phyloP scores from a whole-genome alignment of 257 asterid genomes.

The Haberlea rhodopensis region DNA sequence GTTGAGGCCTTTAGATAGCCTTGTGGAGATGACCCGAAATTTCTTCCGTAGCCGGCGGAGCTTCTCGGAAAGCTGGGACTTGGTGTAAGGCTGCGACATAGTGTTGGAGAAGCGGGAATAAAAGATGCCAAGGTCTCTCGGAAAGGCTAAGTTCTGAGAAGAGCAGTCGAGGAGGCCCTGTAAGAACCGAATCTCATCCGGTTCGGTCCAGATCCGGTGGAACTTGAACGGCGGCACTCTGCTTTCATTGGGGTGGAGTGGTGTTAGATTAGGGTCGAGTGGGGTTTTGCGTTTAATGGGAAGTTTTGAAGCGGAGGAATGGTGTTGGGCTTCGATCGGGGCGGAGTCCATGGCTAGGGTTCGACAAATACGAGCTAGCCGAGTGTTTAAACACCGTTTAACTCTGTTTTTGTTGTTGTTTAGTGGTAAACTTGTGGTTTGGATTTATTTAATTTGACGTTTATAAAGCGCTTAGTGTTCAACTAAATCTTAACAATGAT shows the following conservation, averaged over 20 bases:
- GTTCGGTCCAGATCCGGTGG: constrained; percentile 87
- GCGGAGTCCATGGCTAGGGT: constrained; percentile 62
- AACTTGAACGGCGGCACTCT: constrained; percentile 64
- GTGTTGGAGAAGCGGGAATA: constrained; percentile 63
- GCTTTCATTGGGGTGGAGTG: constrained; percentile 23
- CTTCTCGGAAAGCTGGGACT: constrained; percentile 81
- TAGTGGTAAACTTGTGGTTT: too few species aligned
- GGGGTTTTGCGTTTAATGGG: constrained; percentile 82
- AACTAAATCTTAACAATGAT: too few species aligned
- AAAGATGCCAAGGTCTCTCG: constrained; percentile 65
- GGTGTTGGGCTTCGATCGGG: constrained; percentile 31
- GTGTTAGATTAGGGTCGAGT: constrained; percentile 32
- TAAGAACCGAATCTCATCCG: constrained; percentile 82
- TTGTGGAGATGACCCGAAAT: constrained; percentile 57
- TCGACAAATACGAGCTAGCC: not conserved
- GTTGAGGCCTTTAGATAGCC: constrained; percentile 54
- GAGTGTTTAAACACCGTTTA: too few species aligned
- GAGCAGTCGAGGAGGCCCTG: constrained; percentile 59
- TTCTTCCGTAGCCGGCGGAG: constrained; percentile 76
- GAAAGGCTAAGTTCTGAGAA: constrained; percentile 49
- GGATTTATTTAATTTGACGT: too few species aligned
- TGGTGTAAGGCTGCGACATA: constrained; percentile 82
- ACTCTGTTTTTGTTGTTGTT: too few species aligned
- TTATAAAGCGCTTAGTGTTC: too few species aligned
- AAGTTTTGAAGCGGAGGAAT: constrained; percentile 53